phyloP scores from a whole-genome alignment of 352 stramenopile species.

The Pythium phragmiticola region DNA sequence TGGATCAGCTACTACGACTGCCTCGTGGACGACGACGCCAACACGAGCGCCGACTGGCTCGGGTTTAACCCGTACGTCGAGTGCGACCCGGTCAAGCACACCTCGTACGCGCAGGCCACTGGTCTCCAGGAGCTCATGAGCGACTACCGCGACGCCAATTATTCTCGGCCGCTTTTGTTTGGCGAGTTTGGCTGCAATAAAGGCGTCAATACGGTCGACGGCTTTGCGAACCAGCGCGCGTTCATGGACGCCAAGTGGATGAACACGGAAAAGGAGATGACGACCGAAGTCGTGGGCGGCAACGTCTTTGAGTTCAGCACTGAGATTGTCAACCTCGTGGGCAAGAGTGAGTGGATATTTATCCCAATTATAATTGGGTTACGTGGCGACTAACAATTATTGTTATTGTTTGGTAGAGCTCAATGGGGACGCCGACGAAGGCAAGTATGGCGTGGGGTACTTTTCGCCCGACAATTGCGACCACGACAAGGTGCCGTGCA shows the following conservation, averaged over 20 bases:
- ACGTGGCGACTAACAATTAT: background rate
- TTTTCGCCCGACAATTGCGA: slow-evolving; percentile 62
- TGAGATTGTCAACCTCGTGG: slow-evolving; percentile 46
- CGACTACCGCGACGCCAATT: slow-evolving; percentile 46
- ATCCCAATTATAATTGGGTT: background rate
- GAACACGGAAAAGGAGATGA: slow-evolving; percentile 74
- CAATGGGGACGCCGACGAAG: slow-evolving; percentile 42
- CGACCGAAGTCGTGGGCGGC: slow-evolving; percentile 54
- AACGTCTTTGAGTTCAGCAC: slow-evolving; percentile 74
- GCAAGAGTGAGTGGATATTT: slow-evolving; percentile 22
- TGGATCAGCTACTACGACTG: slow-evolving; percentile 69
- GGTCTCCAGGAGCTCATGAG: slow-evolving; percentile 63
- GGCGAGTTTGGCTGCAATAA: slow-evolving; percentile 78
- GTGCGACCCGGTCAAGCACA: slow-evolving; percentile 50
- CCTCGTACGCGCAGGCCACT: slow-evolving; percentile 50
- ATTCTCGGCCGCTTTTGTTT: slow-evolving; percentile 68
- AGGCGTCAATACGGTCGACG: slow-evolving; percentile 60
- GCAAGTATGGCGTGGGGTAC: slow-evolving; percentile 62
- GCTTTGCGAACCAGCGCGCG: slow-evolving; percentile 63
- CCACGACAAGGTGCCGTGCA: slow-evolving; percentile 43
- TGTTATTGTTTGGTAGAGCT: slow-evolving; percentile 27
- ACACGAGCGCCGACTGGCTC: slow-evolving; percentile 49
- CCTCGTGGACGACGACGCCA: slow-evolving; percentile 45
- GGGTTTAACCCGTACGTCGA: slow-evolving; percentile 62
- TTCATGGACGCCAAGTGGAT: slow-evolving; percentile 36